Evolutionary conservation across 108 stramenopile genomes (phyloP), one percentile per base, ranked within the genome.

Genomic region (Cyclostephanos invisitatus): DNA sequence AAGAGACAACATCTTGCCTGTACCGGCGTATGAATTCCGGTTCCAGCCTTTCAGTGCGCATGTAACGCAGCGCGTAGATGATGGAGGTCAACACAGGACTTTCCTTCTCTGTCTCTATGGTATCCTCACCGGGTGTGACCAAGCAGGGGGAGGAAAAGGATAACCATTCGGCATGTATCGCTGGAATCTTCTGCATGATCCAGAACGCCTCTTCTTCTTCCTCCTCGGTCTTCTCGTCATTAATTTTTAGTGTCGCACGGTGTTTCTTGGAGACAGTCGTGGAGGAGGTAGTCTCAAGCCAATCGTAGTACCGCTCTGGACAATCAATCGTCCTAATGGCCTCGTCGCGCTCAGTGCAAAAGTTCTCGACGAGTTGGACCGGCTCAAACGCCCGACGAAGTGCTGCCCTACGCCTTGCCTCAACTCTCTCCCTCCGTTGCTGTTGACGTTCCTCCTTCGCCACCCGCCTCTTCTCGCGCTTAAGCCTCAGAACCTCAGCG

Each of bases 271-370:
- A 27, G 49, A 66, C 56, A 56, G 75, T 14, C 76, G 85, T 44
- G 29, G 78, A 78, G 51, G 59, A 68, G n/a, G 85, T 82, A 14
- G 54, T 61, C 62, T 75, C 74, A 5, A 76, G 59, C 89, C 88
- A 90, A 72, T 90, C 88, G 73, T 86, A 91, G 69, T 83, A 92
- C 40, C 94, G 73, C 76, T 95, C 94, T 1, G 94, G 94, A 20
- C 73, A 81, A 75, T 92, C 90, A 17, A 57, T 70, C 67, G 72
- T 68, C 24, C 94, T 81, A 67, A 93, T 92, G 57, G 88, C 83
- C 63, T 96, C 94, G 81, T 96, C 94, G 14, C 86, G 70, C 50
- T 93, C 91, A n/a, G 94, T 96, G 62, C 91, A 91, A 77, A 96
- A 96, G 67, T 96, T 93, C 75, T 96, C 94, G 48, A 96, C 79